phyloP scores from a whole-genome alignment of 2,329 filamentous ascomycete species.

The Cladobotryum mycophilum region DNA sequence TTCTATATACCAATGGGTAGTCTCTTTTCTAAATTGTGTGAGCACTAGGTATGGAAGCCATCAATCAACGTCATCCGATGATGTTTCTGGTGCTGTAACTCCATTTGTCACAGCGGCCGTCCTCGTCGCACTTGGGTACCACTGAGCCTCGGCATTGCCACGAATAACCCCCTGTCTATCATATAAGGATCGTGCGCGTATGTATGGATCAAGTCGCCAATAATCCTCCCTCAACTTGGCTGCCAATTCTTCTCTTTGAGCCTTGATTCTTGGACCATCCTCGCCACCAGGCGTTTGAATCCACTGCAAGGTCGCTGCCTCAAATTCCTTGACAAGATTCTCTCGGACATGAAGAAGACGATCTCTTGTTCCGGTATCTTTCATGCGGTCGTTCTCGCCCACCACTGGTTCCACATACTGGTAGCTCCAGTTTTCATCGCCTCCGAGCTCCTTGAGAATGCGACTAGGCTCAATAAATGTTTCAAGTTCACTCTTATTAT shows the following conservation, averaged over 20 bases:
- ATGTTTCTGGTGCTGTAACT: slow-evolving; percentile 2
- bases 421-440: slow-evolving; percentile 80
- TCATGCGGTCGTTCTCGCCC: slow-evolving; percentile 73
- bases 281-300: slow-evolving; percentile 42
- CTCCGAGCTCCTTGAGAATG: slow-evolving; percentile 78
- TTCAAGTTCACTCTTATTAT: slow-evolving; percentile 70
- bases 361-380: slow-evolving; percentile 56
- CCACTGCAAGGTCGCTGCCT: slow-evolving; percentile 71
- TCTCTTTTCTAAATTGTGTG: neutral
- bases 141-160: slow-evolving; percentile 57
- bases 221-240: slow-evolving; percentile 65
- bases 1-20: neutral
- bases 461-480: slow-evolving; percentile 64
- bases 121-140: slow-evolving; percentile 4
- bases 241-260: slow-evolving; percentile 56
- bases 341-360: slow-evolving; percentile 58
- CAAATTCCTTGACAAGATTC: slow-evolving; percentile 63
- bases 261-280: slow-evolving; percentile 42
- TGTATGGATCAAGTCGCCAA: slow-evolving; percentile 83
- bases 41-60: neutral
- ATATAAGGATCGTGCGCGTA: slow-evolving; percentile 77
- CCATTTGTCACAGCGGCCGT: neutral
- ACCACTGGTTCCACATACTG: slow-evolving; percentile 68
- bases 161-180: slow-evolving; percentile 72
- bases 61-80: slow-evolving; percentile 9